These are phyloP conservation scores for Mycena chlorophos DNA, from an alignment of 768 basidiomycete genomes.

Conservation along the genomic window DNA sequence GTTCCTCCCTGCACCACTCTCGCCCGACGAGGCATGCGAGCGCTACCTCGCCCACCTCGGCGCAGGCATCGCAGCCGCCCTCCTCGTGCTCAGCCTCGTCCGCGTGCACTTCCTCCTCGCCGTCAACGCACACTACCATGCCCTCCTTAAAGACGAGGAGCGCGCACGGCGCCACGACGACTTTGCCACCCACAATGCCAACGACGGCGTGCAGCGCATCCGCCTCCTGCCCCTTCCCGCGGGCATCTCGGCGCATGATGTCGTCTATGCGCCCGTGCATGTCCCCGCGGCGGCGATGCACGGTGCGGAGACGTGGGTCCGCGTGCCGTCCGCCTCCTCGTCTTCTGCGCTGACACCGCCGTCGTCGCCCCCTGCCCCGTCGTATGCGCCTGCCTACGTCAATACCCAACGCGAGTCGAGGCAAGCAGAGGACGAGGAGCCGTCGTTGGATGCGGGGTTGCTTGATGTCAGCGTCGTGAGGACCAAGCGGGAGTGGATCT, in stretches of 20 bases:
- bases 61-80: slow-evolving; percentile 55
- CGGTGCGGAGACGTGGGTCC: slow-evolving; percentile 15
- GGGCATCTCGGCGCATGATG: slow-evolving; percentile 2
- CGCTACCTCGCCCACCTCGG: slow-evolving; percentile 71
- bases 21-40: slow-evolving; percentile 66
- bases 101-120: slow-evolving; percentile 77
- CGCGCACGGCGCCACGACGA: too few species aligned
- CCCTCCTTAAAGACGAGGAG: not conserved
- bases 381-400: slow-evolving; percentile 3
- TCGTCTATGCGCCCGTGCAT: slow-evolving; percentile 19
- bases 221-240: slow-evolving; percentile 14
- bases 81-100: slow-evolving; percentile 62
- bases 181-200: not conserved
- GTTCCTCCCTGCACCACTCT: not conserved
- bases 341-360: not conserved
- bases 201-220: not conserved
- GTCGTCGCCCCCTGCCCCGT: not conserved
- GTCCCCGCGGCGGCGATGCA: not conserved
- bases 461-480: slow-evolving; percentile 14
- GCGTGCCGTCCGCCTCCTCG: not conserved
- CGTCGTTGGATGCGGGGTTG: slow-evolving; percentile 9
- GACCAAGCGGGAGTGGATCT: slow-evolving; percentile 18
- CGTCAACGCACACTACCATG: slow-evolving; percentile 31
- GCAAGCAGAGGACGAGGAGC: not conserved
- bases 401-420: too few species aligned